Percentiles rank a stretch among this genome's conserved stretches.
Conservation (phyloP, 495 filamentous ascomycete genomes). For the Hypoxylon crocopeplum region DNA sequence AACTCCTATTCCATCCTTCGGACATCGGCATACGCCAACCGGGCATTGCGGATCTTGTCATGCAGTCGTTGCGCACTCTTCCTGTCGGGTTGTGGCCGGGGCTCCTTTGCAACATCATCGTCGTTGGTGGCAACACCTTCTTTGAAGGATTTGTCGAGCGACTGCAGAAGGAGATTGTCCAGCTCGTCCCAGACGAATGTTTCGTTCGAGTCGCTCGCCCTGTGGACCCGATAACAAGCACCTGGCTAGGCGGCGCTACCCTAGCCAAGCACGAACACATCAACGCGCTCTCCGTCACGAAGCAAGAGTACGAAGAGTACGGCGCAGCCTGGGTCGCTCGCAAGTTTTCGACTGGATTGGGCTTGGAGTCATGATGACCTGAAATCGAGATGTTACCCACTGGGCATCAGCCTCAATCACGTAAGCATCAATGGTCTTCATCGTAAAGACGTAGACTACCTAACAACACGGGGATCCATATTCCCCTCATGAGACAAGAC, state of each 20-base stretch:
- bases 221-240: constrained; percentile 76
- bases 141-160: constrained; percentile 84
- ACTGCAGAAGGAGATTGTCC: constrained; percentile 77
- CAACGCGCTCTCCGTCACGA: constrained; percentile 72
- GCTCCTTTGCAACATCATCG: constrained; percentile 84
- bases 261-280: constrained; percentile 74
- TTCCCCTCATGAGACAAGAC: no score
- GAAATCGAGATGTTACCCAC: constrained; percentile 6
- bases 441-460: no score
- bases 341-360: constrained; percentile 63
- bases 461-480: no score
- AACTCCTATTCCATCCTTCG: constrained; percentile 83
- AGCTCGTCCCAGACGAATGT: constrained; percentile 78
- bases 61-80: constrained; percentile 79
- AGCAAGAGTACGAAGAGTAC: constrained; percentile 88
- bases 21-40: constrained; percentile 90
- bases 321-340: constrained; percentile 79
- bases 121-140: constrained; percentile 85
- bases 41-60: constrained; percentile 78
- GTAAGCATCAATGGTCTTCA: no score
- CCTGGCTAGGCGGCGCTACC: constrained; percentile 82
- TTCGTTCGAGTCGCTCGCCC: constrained; percentile 74
- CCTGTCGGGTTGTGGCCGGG: constrained; percentile 79
- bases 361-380: constrained; percentile 55
- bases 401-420: no score